These are phyloP conservation scores for Pedinophyceae sp. DNA, from an alignment of 139 green algal genomes.

Conservation along the genomic window DNA sequence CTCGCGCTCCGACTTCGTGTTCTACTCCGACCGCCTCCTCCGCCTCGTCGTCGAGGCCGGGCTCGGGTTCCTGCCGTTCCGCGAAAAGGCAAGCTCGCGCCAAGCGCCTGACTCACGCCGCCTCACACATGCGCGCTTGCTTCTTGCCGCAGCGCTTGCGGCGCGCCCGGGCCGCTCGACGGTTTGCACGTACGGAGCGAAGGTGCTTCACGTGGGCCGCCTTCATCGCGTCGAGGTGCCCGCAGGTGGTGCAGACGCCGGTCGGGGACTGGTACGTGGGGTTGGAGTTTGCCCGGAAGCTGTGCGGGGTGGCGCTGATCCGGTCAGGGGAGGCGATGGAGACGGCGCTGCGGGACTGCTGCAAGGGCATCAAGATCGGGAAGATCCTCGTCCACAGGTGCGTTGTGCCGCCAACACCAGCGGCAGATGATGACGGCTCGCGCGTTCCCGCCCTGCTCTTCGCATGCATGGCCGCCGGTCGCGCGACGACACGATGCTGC, in stretches of 20 bases:
- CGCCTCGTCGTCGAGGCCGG: constrained; percentile 58
- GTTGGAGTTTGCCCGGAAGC: constrained; percentile 83
- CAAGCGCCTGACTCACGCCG: too few relatives aligned
- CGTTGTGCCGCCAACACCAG: too few relatives aligned
- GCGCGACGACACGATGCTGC: constrained; percentile 11
- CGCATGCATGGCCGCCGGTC: too few relatives aligned
- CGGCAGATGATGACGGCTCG: too few relatives aligned
- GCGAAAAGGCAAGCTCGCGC: constrained; percentile 60
- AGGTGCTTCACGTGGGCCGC: too few relatives aligned
- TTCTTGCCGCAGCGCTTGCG: too few relatives aligned
- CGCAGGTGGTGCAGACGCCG: constrained; percentile 80
- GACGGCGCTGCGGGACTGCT: constrained; percentile 87
- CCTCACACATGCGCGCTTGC: too few relatives aligned
- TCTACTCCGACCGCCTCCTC: constrained; percentile 65
- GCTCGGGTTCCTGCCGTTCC: constrained; percentile 84
- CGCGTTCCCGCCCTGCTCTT: too few relatives aligned
- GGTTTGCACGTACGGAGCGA: too few relatives aligned
- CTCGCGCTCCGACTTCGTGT: constrained; percentile 82
- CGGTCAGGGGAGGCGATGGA: constrained; percentile 89
- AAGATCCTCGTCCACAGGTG: constrained; percentile 88
- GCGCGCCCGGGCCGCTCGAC: too few relatives aligned
- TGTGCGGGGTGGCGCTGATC: constrained; percentile 93
- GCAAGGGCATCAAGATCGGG: constrained; percentile 95
- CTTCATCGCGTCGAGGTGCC: too few relatives aligned
- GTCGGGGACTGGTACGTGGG: constrained; percentile 61